Evolutionary conservation across 2,329 filamentous ascomycete genomes (phyloP).

Genomic region (Claviceps paspali): DNA sequence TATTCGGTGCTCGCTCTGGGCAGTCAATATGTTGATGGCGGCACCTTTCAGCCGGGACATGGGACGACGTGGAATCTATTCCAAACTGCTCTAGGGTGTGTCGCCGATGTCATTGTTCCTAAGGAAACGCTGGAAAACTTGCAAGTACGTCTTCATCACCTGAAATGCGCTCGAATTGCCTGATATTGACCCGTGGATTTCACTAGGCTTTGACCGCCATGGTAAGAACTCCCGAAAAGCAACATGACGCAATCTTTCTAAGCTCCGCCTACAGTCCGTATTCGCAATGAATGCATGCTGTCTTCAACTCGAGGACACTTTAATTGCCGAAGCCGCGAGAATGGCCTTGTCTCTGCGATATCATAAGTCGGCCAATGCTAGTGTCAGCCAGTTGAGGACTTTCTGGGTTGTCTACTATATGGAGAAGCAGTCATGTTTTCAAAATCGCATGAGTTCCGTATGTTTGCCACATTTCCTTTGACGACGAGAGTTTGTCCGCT

Average conservation of each 20-base stretch:
- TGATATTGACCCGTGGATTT: neutral
- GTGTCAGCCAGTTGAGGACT: conserved; percentile 10
- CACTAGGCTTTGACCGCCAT: conserved; percentile 5
- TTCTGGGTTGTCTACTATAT: conserved; percentile 26
- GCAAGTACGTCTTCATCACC: neutral
- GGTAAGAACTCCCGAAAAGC: neutral
- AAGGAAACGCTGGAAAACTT: conserved; percentile 2
- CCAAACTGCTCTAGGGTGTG: conserved; percentile 8
- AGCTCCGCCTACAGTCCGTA: conserved; percentile 14
- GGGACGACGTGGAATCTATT: conserved; percentile 10
- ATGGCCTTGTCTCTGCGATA: conserved; percentile 18
- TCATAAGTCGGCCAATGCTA: conserved; percentile 10
- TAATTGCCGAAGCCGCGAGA: conserved; percentile 19
- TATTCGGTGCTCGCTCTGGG: conserved; percentile 18
- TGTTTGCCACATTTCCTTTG: conserved; percentile 4
- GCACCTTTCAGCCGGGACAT: conserved; percentile 7
- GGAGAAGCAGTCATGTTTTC: conserved; percentile 21
- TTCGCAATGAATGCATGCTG: conserved; percentile 19
- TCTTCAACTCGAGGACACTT: conserved; percentile 17
- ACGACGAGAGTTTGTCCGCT: too few species aligned
- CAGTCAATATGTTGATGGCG: conserved; percentile 15
- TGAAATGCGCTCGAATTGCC: neutral
- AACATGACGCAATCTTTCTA: neutral
- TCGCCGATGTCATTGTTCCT: conserved; percentile 7
- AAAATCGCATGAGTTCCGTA: conserved; percentile 17